Evolutionary conservation across 768 basidiomycete genomes (phyloP), one percentile per base, ranked within the genome.

Genomic region (Gymnopilus junonius): DNA sequence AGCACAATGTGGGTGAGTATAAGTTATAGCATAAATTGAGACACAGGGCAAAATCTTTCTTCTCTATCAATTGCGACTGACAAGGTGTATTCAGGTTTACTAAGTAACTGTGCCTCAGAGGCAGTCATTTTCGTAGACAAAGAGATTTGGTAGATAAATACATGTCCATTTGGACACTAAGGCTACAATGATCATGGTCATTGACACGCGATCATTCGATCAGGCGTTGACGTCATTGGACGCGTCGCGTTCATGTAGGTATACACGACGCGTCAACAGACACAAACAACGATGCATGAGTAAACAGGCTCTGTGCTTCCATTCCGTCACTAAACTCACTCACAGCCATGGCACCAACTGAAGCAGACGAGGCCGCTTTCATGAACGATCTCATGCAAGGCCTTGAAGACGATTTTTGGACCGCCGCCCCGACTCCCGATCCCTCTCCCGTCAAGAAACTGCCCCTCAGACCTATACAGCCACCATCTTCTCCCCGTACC

Each of bases 341-440:
- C 40, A 14, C 8, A 32, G 50, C 27, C 15, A 58, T 61, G 55
- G 40, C 59, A 21, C 59, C 14, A 14, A 56, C 59, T 31, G 50
- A 29, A 37, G 65, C 42, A 25, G 61, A 59, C 40, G 65, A 65
- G 20, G 61, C 56, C 7, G 57, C 51, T 3, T 65, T 62, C 15
- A 59, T 27, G 84, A 69, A 63, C 10, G 67, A 69, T 20, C 69
- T 79, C 6, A 43, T 77, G 10, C 67, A 73, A 42, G 87, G 85
- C 32, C 73, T 93, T 55, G 86, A 88, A 66, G 82, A 84, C 64
- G 74, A 83, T 0, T 75, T 83, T 58, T 85, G 83, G 78, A 77
- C 79, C 54, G 77, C 77, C 3, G 64, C 73, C 1, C 80, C 79
- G 11, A 74, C 77, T 37, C 79, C 83, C 25, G 71, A 77, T 43